Percentiles rank a stretch among this genome's conserved stretches.
These are phyloP conservation scores for Solanum commersonii DNA, from an alignment of 257 asterid genomes.

Conservation along the genomic window DNA sequence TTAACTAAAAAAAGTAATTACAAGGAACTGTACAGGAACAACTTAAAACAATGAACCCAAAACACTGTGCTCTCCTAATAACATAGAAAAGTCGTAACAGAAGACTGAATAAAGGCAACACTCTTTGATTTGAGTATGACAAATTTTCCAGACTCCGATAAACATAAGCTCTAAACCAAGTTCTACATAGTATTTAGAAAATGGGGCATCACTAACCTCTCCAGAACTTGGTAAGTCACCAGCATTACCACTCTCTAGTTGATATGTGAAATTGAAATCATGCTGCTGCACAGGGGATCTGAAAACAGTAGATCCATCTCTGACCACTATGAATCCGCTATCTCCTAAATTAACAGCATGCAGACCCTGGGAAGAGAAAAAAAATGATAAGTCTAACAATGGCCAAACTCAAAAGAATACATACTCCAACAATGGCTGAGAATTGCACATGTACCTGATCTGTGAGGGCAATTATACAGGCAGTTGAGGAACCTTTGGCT, in stretches of 20 bases:
- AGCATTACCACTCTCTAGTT: conserved; percentile 65
- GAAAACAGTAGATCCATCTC: conserved; percentile 81
- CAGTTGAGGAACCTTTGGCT: conserved; percentile 92
- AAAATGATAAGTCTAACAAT: neutral
- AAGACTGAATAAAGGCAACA: neutral
- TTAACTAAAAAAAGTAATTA: neutral
- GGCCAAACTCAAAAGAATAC: neutral
- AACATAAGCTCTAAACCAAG: neutral
- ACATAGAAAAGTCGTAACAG: neutral
- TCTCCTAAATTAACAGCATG: conserved; percentile 91
- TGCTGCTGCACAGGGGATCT: conserved; percentile 95
- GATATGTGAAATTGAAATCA: conserved; percentile 89
- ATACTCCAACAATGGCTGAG: neutral
- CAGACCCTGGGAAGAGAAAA: conserved; percentile 45
- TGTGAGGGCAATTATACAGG: conserved; percentile 86
- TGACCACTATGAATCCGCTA: conserved; percentile 91
- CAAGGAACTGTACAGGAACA: neutral
- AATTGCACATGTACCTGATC: conserved; percentile 44
- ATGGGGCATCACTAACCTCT: conserved; percentile 36
- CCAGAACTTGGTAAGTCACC: conserved; percentile 97
- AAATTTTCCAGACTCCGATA: neutral
- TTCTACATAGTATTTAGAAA: neutral
- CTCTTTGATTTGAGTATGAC: neutral
- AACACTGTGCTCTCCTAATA: neutral
- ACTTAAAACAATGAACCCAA: neutral